A percentile compares a stretch with the other conserved stretches of the same genome.
These are phyloP conservation scores for Kokia cookei DNA, from an alignment of 441 rosid species.

Conservation along the genomic window DNA sequence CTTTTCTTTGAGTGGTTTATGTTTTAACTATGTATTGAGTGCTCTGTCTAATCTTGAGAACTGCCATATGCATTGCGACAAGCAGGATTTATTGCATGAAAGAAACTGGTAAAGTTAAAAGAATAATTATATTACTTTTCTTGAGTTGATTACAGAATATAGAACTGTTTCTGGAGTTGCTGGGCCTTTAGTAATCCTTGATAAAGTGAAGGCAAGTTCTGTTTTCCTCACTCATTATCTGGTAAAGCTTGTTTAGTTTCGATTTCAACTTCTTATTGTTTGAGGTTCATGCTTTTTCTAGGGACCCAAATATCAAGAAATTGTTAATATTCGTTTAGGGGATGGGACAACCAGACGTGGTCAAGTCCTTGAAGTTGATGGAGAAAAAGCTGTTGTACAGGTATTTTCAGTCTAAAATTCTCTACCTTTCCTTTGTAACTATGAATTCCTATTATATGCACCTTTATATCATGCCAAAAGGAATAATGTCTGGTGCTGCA, in stretches of 20 bases:
- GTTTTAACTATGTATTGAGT: background rate
- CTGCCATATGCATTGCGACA: background rate
- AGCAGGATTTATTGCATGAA: background rate
- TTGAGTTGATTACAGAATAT: conserved; percentile 50
- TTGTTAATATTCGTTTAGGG: conserved; percentile 88
- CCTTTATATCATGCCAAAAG: background rate
- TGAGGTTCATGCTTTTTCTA: conserved; percentile 12
- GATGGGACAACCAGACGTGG: conserved; percentile 90
- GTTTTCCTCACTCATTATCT: background rate
- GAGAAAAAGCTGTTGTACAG: conserved; percentile 93
- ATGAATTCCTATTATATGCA: background rate
- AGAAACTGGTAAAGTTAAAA: background rate
- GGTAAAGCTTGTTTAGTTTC: background rate
- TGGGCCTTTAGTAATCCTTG: conserved; percentile 91
- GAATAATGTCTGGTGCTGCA: background rate
- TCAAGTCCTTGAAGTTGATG: conserved; percentile 95
- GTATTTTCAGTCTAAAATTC: conserved; percentile 18
- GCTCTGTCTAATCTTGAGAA: background rate
- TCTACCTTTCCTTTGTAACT: background rate
- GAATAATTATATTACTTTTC: background rate
- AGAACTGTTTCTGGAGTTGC: conserved; percentile 98
- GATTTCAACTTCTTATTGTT: background rate
- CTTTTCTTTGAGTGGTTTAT: background rate
- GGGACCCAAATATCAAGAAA: conserved; percentile 97
- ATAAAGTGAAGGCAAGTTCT: conserved; percentile 53